Percentiles rank a stretch among this genome's conserved stretches.
These are phyloP conservation scores for Fusarium sp. DNA, from an alignment of 2,329 filamentous ascomycete genomes.

Conservation along the genomic window DNA sequence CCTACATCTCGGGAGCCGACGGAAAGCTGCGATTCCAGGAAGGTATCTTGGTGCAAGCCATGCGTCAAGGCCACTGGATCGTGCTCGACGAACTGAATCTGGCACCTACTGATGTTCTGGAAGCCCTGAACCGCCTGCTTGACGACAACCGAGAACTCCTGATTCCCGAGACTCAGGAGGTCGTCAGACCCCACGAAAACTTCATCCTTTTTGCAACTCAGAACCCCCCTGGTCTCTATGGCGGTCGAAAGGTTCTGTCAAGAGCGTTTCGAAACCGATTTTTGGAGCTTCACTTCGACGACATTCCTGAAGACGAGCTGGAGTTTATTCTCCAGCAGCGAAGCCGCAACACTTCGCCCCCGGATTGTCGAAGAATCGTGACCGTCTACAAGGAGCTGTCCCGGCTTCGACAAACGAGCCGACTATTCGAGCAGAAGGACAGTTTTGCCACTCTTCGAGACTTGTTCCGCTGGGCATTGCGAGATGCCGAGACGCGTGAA, in stretches of 20 bases:
- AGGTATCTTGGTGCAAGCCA: conserved; percentile 90
- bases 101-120: conserved; percentile 95
- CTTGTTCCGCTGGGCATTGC: conserved; percentile 92
- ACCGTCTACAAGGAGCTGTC: conserved; percentile 94
- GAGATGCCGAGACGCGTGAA: conserved; percentile 85
- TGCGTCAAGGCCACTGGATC: conserved; percentile 96
- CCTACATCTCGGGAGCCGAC: conserved; percentile 87
- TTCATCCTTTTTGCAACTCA: conserved; percentile 99
- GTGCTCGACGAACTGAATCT: conserved; percentile 97
- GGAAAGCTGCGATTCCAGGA: conserved; percentile 93
- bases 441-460: conserved; percentile 97
- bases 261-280: conserved; percentile 97
- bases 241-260: conserved; percentile 91
- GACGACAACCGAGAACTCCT: conserved; percentile 97
- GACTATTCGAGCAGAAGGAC: conserved; percentile 96
- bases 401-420: conserved; percentile 85
- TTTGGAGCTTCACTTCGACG: conserved; percentile 95
- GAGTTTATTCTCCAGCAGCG: conserved; percentile 91
- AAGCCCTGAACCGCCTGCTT: conserved; percentile 93
- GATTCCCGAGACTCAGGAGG: conserved; percentile 95
- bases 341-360: conserved; percentile 87
- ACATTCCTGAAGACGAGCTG: conserved; percentile 95
- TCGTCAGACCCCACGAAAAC: conserved; percentile 90
- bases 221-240: conserved; percentile 95
- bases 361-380: conserved; percentile 92